These are phyloP conservation scores for Cytospora leucostoma DNA, from an alignment of 2,329 filamentous ascomycete genomes.

Conservation along the genomic window DNA sequence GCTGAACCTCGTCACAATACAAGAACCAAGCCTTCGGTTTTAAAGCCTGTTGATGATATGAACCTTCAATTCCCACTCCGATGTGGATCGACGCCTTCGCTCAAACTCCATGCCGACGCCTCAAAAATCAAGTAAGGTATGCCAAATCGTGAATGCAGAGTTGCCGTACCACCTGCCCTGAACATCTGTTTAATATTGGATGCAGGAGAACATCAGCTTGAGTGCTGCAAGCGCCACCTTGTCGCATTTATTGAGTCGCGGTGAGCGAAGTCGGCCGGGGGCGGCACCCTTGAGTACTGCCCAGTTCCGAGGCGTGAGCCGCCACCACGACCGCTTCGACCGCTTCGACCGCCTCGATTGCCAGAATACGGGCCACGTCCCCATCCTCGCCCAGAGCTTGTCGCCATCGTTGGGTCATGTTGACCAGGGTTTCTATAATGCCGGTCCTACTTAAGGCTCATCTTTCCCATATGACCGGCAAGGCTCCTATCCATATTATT, in stretches of 20 bases:
- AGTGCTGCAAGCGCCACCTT: conserved; percentile 1
- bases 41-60: not conserved
- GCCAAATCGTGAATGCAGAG: conserved; percentile 5
- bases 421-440: conserved; percentile 19
- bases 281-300: conserved; percentile 17
- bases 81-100: conserved; percentile 4
- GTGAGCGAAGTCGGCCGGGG: not conserved
- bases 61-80: not conserved
- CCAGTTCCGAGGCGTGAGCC: not conserved
- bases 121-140: conserved; percentile 6
- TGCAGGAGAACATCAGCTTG: not conserved
- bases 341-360: not conserved
- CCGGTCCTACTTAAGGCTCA: conserved; percentile 26
- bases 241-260: conserved; percentile 10
- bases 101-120: conserved; percentile 17
- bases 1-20: not conserved
- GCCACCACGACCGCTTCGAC: not conserved
- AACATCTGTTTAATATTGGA: conserved; percentile 2
- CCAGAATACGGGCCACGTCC: not conserved
- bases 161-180: not conserved
- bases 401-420: not conserved
- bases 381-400: not conserved
- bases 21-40: not conserved
- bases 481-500: conserved; percentile 22
- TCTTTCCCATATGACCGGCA: conserved; percentile 24